Percentiles rank a stretch among this genome's conserved stretches.
Evolutionary conservation across 2,329 filamentous ascomycete genomes (phyloP).

Genomic region (Penicillium sp.): DNA sequence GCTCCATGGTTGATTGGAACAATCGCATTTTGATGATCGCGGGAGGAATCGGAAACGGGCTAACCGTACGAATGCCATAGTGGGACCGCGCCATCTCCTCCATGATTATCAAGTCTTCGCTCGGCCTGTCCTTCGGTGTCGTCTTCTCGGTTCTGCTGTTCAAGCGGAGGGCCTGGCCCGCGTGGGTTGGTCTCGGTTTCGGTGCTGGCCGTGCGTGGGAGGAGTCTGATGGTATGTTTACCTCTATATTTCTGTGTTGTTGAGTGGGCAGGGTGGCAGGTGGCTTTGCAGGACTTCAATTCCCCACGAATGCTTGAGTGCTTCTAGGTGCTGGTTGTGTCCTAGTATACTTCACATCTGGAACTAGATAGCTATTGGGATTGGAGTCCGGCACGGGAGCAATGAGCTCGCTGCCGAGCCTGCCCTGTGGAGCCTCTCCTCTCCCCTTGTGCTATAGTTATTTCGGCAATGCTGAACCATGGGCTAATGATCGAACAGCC

Average conservation of each 20-base stretch:
- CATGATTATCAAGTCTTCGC: slow-evolving; percentile 91
- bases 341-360: not conserved
- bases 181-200: slow-evolving; percentile 92
- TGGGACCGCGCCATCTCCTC: slow-evolving; percentile 99
- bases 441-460: not conserved
- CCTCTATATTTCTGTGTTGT: slow-evolving; percentile 8
- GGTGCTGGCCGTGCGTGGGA: slow-evolving; percentile 96
- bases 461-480: slow-evolving; percentile 9
- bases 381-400: not conserved
- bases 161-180: slow-evolving; percentile 97
- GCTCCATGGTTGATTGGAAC: not conserved
- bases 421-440: not conserved
- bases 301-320: not conserved
- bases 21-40: not conserved
- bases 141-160: slow-evolving; percentile 98
- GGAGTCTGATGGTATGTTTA: slow-evolving; percentile 82
- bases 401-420: not conserved
- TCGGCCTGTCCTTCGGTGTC: slow-evolving; percentile 95
- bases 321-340: not conserved
- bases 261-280: not conserved
- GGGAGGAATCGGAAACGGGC: slow-evolving; percentile 10
- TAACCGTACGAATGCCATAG: slow-evolving; percentile 53
- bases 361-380: not conserved
- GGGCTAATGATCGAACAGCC: slow-evolving; percentile 32
- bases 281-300: not conserved